Evolutionary conservation across 495 filamentous ascomycete species (phyloP).

Genomic region (Stereocaulon alpinum): DNA sequence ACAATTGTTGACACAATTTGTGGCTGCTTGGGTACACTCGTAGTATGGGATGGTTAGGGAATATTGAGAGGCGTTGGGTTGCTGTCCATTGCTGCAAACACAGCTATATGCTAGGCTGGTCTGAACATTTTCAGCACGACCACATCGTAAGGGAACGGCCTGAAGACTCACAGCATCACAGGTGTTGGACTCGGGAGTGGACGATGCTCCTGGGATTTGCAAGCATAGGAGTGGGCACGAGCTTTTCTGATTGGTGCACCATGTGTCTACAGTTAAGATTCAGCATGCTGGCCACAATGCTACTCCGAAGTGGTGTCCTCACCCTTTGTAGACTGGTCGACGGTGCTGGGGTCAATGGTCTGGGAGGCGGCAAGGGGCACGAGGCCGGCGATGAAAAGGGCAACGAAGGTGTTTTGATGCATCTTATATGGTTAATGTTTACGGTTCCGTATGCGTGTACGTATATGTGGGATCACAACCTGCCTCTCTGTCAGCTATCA

Average conservation of each 20-base stretch:
- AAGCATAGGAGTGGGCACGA: constrained; percentile 72
- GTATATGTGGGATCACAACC: neutral
- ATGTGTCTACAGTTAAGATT: constrained; percentile 39
- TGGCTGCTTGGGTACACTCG: constrained; percentile 62
- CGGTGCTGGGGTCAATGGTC: constrained; percentile 50
- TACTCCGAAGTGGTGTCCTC: constrained; percentile 12
- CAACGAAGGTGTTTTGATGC: constrained; percentile 13
- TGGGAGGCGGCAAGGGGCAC: constrained; percentile 34
- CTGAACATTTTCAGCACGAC: constrained; percentile 31
- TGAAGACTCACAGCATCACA: constrained; percentile 58
- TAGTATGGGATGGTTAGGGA: constrained; percentile 80
- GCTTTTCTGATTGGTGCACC: constrained; percentile 58
- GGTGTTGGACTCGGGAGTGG: constrained; percentile 44
- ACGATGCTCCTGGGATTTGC: constrained; percentile 46
- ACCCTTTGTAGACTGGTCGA: constrained; percentile 41
- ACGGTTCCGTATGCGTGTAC: neutral
- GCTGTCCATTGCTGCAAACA: constrained; percentile 59
- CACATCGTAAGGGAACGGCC: neutral
- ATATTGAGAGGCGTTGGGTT: constrained; percentile 73
- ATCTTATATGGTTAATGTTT: constrained; percentile 2
- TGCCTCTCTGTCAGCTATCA: neutral
- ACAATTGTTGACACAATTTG: constrained; percentile 59
- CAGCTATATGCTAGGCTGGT: constrained; percentile 58
- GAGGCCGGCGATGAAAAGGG: constrained; percentile 9
- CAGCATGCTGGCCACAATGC: constrained; percentile 1